Evolutionary conservation across 108 stramenopile genomes (phyloP), one percentile per base, ranked within the genome.

Genomic region (Nitzschia sp.): DNA sequence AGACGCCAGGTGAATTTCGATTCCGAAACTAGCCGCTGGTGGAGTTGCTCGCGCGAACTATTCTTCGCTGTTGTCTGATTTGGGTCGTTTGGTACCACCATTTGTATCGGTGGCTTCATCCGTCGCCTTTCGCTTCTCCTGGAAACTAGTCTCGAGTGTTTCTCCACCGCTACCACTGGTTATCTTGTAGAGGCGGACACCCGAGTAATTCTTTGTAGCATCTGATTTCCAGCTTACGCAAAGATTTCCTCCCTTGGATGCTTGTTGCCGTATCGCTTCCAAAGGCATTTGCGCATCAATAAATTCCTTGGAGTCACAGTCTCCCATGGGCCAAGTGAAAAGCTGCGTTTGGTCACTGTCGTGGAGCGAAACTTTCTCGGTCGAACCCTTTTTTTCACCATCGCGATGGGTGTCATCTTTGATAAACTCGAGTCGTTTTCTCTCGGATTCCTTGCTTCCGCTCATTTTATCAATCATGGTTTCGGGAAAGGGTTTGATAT

Each of bases 401-500:
- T n/a, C 24, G 5, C 6, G 8, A 2, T 4, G 4, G 31, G 26
- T 30, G n/a, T 57, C 27, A 3, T 1, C 35, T 15, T 32, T 24
- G n/a, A 31, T n/a, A 36, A 74, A 66, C 24, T 54, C 47, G 15
- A 80, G 58, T 5, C 49, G 25, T 28, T 53, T 51, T 26, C 64
- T 38, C 45, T 47, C 27, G 11, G 1, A 36, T 56, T 67, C 46
- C 4, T 70, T 51, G 5, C 1, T 36, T 2, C 76, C 72, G 46
- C 83, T 91, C 72, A 94, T 60, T 55, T 94, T 88, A 36, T 74
- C 71, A 18, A 86, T 65, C 77, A 92, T 76, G 11, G 77, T 81
- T 27, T 87, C 81, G 13, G 91, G 89, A 42, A 96, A 82, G 36
- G 71, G 75, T 24, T 90, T 62, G 28, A 88, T 83, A 70, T 94